Base-by-base conservation (phyloP, 129 eudicot genomes). In the Pittosporum tobira region DNA sequence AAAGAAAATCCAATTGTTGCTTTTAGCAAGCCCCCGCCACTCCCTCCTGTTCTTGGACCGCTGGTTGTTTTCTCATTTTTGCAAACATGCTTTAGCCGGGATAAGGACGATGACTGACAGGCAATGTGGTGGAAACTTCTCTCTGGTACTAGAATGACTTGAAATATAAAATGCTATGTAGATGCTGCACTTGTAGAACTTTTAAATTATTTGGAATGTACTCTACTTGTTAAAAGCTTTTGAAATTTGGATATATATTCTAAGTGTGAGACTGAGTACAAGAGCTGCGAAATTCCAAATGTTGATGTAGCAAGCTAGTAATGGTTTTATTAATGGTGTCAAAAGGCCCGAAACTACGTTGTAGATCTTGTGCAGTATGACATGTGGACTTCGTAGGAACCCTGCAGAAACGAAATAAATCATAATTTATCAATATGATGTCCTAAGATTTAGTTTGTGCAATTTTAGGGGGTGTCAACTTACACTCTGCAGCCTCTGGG, bases 21-120 rank as follows among this genome's bases (percentile, higher is more conserved):
- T 52, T 88, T 88, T 61, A 79, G 93, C 68, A 76, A 81, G 73
- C 97, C 93, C 6, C 96, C 97, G 5, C 95, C 87, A 5, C 34
- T 76, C 12, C 85, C 85, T 4, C 95, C 96, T 1, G 57, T 88
- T 55, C 56, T 88, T 48, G 95, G 93, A 5, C 81, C 97, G 7
- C 60, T 88, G 20, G 79, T 84, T 55, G 76, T 81, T 43, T 67
- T 88, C 10, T 81, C 97, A 3, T 42, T 88, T 48, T 68, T 84
- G 48, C 81, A 88, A 26, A 52, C 81, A 18, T 79, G 84, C 88
- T 74, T 69, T 26, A 78, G 73, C 20, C 63, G 58, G 12, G 90
- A 88, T 57, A 65, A 43, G 14, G 67, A 30, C 25, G 95, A 84
- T 28, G 83, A 80, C 18, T 81, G 81, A 78, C 34, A 56, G 58